These are phyloP conservation scores for Trichaptum fuscoviolaceum DNA, from an alignment of 768 basidiomycete species.

Conservation along the genomic window DNA sequence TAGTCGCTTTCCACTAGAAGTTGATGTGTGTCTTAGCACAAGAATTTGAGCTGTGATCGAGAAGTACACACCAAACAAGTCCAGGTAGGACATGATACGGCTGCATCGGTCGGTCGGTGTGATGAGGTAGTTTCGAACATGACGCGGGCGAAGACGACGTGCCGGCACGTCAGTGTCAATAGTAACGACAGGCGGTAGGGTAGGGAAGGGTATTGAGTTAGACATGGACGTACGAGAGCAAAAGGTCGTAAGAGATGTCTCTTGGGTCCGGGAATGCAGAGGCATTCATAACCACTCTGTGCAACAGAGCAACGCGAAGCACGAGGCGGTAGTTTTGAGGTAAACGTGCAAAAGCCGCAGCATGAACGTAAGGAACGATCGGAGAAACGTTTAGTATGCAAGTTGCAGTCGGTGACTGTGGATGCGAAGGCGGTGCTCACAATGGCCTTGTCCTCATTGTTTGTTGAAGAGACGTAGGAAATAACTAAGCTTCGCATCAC, in stretches of 20 bases:
- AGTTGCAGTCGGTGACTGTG: conserved; percentile 7
- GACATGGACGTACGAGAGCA: conserved; percentile 53
- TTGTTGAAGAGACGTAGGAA: conserved; percentile 7
- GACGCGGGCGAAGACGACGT: conserved; percentile 10
- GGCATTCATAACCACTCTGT: conserved; percentile 80
- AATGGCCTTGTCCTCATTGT: conserved; percentile 73
- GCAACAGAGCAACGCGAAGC: conserved; percentile 11
- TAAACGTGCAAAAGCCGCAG: neutral
- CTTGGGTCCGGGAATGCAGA: conserved; percentile 79
- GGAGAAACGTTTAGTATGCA: neutral
- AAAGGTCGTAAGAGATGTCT: conserved; percentile 69
- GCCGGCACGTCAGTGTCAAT: neutral
- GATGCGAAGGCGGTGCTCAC: conserved; percentile 37
- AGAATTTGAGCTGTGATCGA: neutral
- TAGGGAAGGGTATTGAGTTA: neutral
- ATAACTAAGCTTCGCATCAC: conserved; percentile 3
- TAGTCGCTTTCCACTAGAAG: conserved; percentile 85
- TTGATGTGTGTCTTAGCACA: neutral
- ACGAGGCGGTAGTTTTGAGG: neutral
- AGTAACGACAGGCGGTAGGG: conserved; percentile 2
- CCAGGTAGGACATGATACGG: conserved; percentile 71
- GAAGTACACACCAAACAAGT: conserved; percentile 61
- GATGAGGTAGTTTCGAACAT: conserved; percentile 11
- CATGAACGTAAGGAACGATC: neutral
- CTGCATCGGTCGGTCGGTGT: conserved; percentile 30